A percentile compares a stretch with the other conserved stretches of the same genome.
These are phyloP conservation scores for Fonsecaea nubica DNA, from an alignment of 2,329 filamentous ascomycete species.

Conservation along the genomic window DNA sequence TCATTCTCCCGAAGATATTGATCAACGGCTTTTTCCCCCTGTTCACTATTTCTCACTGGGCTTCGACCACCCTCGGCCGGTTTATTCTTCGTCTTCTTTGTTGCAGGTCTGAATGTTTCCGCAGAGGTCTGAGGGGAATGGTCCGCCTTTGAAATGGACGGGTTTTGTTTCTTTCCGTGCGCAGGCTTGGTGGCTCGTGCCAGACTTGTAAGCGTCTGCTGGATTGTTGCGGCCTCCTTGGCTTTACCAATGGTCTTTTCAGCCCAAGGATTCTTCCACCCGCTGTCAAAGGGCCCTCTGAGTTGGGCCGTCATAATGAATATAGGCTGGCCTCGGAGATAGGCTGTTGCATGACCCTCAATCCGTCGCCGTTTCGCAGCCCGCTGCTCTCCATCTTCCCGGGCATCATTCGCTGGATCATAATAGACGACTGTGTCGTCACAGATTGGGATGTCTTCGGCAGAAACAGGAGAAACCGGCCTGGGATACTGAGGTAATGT, in stretches of 20 bases:
- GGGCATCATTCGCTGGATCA: constrained; percentile 18
- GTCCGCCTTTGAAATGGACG: not conserved
- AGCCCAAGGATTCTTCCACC: constrained; percentile 56
- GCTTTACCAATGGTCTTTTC: constrained; percentile 38
- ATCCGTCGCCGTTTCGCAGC: constrained; percentile 51
- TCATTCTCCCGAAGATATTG: not conserved
- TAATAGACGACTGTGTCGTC: constrained; percentile 34
- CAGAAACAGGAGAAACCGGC: constrained; percentile 34
- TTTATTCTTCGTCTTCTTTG: not conserved
- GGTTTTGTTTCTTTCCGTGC: not conserved
- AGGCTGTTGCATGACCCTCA: constrained; percentile 49
- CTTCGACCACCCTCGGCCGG: not conserved
- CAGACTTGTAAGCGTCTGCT: not conserved
- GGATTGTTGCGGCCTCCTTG: constrained; percentile 1
- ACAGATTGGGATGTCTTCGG: constrained; percentile 34
- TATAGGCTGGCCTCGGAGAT: constrained; percentile 51
- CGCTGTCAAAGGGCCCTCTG: constrained; percentile 52
- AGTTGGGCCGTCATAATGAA: constrained; percentile 56
- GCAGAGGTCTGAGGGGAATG: not conserved
- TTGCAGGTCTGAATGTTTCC: not conserved
- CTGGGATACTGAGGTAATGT: constrained; percentile 35
- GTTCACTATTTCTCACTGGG: not conserved
- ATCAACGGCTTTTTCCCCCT: too few relatives aligned
- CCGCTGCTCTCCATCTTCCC: constrained; percentile 28
- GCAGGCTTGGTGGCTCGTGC: constrained; percentile 2